Base-by-base conservation (phyloP, 2,329 filamentous ascomycete species). In the Alternaria hordeiaustralica region DNA sequence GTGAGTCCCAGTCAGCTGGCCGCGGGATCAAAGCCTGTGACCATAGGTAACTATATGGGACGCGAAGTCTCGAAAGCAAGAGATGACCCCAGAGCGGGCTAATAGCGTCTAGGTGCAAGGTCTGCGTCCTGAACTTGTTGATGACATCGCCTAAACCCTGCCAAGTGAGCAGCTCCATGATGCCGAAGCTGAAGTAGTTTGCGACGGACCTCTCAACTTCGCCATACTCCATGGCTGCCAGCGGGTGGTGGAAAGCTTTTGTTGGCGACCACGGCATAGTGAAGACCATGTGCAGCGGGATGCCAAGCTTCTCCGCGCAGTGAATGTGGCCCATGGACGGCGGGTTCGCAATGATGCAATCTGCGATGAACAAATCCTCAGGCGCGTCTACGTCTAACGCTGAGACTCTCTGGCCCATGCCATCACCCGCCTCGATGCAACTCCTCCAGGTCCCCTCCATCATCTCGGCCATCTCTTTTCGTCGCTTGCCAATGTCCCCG, bases 231-330 rank as follows among this genome's bases (percentile, higher is more conserved):
- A 87, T 69, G 67, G 86, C 86, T 0, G 84, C 84, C 49, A 87
- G 68, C 0, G 85, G 85, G 71, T 86, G 84, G 1, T 84, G 81
- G 65, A 85, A 85, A 0, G 77, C 79, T 36, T 69, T 76, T 3
- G 84, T 86, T 10, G 76, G 78, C 33, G 75, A 82, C 82, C 83
- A 87, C 1, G 85, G 85, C 84, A 87, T 87, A 0, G 93, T 97
- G 80, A 96, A 97, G 89, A 96, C 95, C 73, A 97, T 87, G 72
- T 93, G 91, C 11, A 92, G 74, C 0, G 91, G 91, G 36, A 93
- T 88, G 0, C 90, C 90, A 67, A 93, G 79, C 77, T 90, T 90
- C 79, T 93, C 89, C 0, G 91, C 91, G 65, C 90, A 86, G 71
- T 93, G 91, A 2, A 93, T 85, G 28, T 74, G 72, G 5, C 71